Evolutionary conservation across 2,329 filamentous ascomycete genomes (phyloP).

Genomic region (Ascochyta fabae): DNA sequence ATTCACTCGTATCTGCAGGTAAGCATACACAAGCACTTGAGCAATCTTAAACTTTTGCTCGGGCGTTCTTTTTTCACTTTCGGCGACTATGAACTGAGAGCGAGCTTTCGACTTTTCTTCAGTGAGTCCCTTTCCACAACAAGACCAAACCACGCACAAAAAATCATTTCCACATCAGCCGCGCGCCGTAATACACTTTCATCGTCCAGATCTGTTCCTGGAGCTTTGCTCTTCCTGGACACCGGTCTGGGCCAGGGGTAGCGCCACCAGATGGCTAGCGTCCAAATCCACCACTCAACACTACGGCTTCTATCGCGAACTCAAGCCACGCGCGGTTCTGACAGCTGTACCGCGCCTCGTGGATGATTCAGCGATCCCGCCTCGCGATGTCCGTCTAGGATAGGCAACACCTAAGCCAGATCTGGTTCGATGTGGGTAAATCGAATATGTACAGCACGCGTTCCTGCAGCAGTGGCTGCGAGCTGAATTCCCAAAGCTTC

Average conservation of each 20-base stretch:
- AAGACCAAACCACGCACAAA: not conserved
- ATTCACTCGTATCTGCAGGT: slow-evolving; percentile 12
- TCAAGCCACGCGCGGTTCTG: slow-evolving; percentile 23
- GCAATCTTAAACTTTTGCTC: not conserved
- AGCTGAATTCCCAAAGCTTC: slow-evolving; percentile 1
- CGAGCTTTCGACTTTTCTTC: too few species aligned
- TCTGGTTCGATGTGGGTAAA: slow-evolving; percentile 1
- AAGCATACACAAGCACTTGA: slow-evolving; percentile 13
- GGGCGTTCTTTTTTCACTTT: too few species aligned
- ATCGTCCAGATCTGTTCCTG: slow-evolving; percentile 14
- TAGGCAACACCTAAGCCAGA: slow-evolving; percentile 5
- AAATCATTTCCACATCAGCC: slow-evolving; percentile 16
- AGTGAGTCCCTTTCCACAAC: not conserved
- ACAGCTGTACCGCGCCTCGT: slow-evolving; percentile 19
- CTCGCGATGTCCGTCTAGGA: not conserved
- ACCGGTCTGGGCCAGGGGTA: slow-evolving; percentile 13
- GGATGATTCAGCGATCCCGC: slow-evolving; percentile 1
- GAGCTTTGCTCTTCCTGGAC: slow-evolving; percentile 10
- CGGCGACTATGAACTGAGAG: too few species aligned
- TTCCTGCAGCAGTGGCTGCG: slow-evolving; percentile 25
- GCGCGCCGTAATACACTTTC: slow-evolving; percentile 3
- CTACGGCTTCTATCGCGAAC: slow-evolving; percentile 8
- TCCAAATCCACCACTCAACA: slow-evolving; percentile 18
- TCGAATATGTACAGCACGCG: slow-evolving; percentile 11
- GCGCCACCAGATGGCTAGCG: slow-evolving; percentile 10